Evolutionary conservation across 805 yeast species (phyloP).

Genomic region (Candida namnaoensis): DNA sequence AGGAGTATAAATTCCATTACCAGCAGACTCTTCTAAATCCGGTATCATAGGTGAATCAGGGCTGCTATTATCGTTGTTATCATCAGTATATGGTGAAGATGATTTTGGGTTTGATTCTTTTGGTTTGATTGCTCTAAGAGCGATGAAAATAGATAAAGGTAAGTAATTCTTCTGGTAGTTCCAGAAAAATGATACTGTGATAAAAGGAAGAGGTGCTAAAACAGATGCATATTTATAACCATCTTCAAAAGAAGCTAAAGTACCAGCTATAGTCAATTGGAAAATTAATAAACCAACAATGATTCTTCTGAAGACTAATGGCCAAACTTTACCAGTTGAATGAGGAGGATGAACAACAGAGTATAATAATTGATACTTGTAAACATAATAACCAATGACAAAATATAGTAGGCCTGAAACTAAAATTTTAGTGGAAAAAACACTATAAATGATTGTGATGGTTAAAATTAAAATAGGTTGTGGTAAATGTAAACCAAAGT

Average conservation of each 20-base stretch:
- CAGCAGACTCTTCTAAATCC: constrained; percentile 11
- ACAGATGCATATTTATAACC: constrained; percentile 70
- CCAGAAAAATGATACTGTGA: constrained; percentile 60
- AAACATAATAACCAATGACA: constrained; percentile 77
- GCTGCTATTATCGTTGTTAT: not conserved
- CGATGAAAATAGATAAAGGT: constrained; percentile 80
- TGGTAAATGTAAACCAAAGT: constrained; percentile 86
- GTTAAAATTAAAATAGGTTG: constrained; percentile 83
- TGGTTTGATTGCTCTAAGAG: constrained; percentile 68
- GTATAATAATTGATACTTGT: constrained; percentile 83
- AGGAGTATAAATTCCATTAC: constrained; percentile 14
- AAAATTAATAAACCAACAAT: constrained; percentile 74
- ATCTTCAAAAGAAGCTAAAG: constrained; percentile 67
- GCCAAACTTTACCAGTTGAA: constrained; percentile 96
- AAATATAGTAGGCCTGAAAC: constrained; percentile 82
- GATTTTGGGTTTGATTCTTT: constrained; percentile 21
- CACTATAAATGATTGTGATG: constrained; percentile 80
- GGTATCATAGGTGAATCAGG: not conserved
- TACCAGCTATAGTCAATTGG: constrained; percentile 90
- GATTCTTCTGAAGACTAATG: constrained; percentile 75
- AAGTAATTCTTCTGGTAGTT: constrained; percentile 74
- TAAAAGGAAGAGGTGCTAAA: constrained; percentile 68
- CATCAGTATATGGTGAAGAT: constrained; percentile 7
- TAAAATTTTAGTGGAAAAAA: constrained; percentile 80
- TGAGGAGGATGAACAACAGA: constrained; percentile 94